Conservation (phyloP, 805 yeast genomes). For the Saccharomycopsis sp. region DNA sequence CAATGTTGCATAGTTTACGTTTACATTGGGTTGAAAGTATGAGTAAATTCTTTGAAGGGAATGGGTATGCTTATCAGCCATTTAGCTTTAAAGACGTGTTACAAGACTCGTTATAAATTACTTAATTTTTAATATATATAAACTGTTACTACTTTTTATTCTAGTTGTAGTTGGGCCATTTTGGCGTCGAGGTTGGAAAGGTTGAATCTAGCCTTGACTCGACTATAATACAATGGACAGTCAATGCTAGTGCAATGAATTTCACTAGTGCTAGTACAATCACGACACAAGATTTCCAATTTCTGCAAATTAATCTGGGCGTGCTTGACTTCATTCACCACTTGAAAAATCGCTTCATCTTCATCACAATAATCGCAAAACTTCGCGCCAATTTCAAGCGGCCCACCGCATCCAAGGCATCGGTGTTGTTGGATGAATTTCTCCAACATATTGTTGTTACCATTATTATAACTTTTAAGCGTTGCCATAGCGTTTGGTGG, state of each 20-base stretch:
- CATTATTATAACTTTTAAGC: slow-evolving; percentile 18
- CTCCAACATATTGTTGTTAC: slow-evolving; percentile 12
- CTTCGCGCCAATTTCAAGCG: slow-evolving; percentile 11
- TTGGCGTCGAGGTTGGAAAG: background rate
- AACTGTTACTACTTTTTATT: background rate
- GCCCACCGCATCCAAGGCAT: slow-evolving; percentile 22
- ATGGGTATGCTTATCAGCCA: slow-evolving; percentile 63
- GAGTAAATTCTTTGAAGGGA: slow-evolving; percentile 76
- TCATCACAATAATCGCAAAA: slow-evolving; percentile 18
- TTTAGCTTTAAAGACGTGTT: slow-evolving; percentile 40
- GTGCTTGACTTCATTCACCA: slow-evolving; percentile 18
- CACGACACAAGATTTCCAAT: slow-evolving; percentile 23
- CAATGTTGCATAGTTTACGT: slow-evolving; percentile 72
- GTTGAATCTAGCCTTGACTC: background rate
- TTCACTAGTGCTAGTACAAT: slow-evolving; percentile 3
- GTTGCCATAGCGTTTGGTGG: slow-evolving; percentile 51
- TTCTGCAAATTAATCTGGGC: slow-evolving; percentile 25
- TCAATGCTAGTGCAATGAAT: slow-evolving; percentile 10
- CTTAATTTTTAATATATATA: background rate
- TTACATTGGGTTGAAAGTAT: slow-evolving; percentile 79
- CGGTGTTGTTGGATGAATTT: slow-evolving; percentile 20
- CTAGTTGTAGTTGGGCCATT: background rate
- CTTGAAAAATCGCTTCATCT: slow-evolving; percentile 17
- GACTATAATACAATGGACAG: slow-evolving; percentile 13
- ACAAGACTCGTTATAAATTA: background rate